A percentile compares a stretch with the other conserved stretches of the same genome.
Conservation (phyloP, 306 rosid species). For the Glycyrrhiza uralensis region DNA sequence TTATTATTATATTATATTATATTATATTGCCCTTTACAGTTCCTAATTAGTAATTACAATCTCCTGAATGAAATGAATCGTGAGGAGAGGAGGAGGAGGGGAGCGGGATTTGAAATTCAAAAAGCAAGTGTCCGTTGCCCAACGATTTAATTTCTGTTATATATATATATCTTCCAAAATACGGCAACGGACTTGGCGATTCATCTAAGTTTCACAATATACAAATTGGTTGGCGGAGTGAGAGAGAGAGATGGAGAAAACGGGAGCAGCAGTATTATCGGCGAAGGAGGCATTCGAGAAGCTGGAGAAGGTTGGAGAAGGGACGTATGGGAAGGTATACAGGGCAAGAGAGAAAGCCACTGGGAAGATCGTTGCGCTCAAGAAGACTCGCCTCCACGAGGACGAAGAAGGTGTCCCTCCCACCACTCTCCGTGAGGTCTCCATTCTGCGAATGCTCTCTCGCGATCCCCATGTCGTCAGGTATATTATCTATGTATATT, state of each 20-base stretch:
- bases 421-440: conserved; percentile 94
- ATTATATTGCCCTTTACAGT: no score
- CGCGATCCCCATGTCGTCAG: conserved; percentile 85
- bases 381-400: conserved; percentile 95
- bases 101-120: conserved; percentile 55
- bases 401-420: conserved; percentile 98
- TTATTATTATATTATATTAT: no score
- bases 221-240: no score
- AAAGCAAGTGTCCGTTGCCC: conserved; percentile 47
- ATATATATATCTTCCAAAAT: not conserved
- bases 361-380: conserved; percentile 86
- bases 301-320: conserved; percentile 93
- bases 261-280: conserved; percentile 45
- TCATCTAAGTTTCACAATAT: not conserved
- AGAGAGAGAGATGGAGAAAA: conserved; percentile 22
- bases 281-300: conserved; percentile 89
- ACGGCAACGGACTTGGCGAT: not conserved
- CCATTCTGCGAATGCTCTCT: conserved; percentile 93
- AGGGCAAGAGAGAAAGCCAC: conserved; percentile 79
- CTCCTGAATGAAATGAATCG: not conserved
- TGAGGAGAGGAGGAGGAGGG: not conserved
- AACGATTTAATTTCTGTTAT: not conserved
- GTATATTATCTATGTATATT: not conserved
- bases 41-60: no score
- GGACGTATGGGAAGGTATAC: conserved; percentile 90